Evolutionary conservation across 352 stramenopile species (phyloP), one percentile per base, ranked within the genome.

Genomic region (Phytophthora boehmeriae): DNA sequence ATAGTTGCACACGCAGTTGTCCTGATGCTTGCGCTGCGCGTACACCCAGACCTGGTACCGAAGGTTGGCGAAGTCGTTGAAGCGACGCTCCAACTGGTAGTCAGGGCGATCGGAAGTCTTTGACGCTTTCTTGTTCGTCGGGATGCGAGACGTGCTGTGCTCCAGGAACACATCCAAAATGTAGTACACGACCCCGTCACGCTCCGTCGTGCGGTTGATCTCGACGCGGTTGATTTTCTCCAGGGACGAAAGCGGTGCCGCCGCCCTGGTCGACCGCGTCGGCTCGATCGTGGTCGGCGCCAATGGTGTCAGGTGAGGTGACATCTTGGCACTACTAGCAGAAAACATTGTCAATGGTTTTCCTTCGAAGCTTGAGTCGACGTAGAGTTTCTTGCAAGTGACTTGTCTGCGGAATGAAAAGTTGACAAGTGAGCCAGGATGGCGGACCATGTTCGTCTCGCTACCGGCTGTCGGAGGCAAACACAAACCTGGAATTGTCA

Each of bases 81-180:
- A 86, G 5, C 76, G 76, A 46, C 75, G 71, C 54, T 86, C 67
- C 34, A 86, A 45, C 30, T 80, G 67, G 49, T 80, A 83, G 55
- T 86, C 76, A 2, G 76, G 76, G 41, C 58, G 59, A 17, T 39
- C 62, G 17, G 54, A 25, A 8, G 46, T 35, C 44, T 82, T 59
- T 17, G 13, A 44, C 42, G 50, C 20, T 27, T 48, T 69, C 68
- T 83, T 77, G 63, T 80, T 79, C 16, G 74, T 83, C 39, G 76
- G 81, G 48, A 91, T 86, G 41, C 79, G 79, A n/a, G 63, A 85
- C 54, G 78, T 74, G 32, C 61, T 63, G 51, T 78, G 74, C 61
- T 89, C 54, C 4, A 89, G 59, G 66, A 73, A 91, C 14, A 91
- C 69, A 32, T 91, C 73, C 8, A 88, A 41, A 8, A 78, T 55